phyloP scores from a whole-genome alignment of 805 yeast genomes.

The Ogataea ganodermae region DNA sequence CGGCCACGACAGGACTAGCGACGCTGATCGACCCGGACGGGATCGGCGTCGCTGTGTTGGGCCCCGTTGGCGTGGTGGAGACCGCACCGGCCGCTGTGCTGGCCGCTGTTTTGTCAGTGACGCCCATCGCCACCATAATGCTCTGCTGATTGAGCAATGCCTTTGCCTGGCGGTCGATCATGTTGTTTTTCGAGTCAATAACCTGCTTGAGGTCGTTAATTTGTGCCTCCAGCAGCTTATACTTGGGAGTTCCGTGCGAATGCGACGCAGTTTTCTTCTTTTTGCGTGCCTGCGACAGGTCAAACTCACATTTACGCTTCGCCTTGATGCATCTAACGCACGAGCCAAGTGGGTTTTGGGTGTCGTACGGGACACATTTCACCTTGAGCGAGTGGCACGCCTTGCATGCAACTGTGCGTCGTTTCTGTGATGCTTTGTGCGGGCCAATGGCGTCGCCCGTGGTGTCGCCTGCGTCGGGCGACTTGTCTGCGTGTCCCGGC shows the following conservation, averaged over 20 bases:
- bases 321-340: conserved; percentile 75
- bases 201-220: conserved; percentile 21
- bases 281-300: conserved; percentile 59
- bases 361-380: conserved; percentile 74
- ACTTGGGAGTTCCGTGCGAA: conserved; percentile 13
- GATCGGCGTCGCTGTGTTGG: conserved; percentile 1
- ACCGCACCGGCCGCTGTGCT: background rate
- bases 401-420: conserved; percentile 62
- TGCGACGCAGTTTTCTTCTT: conserved; percentile 29
- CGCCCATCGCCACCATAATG: conserved; percentile 1
- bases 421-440: conserved; percentile 14
- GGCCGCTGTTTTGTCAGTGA: background rate
- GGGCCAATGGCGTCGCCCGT: background rate
- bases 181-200: conserved; percentile 9
- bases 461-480: background rate
- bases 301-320: conserved; percentile 65
- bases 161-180: conserved; percentile 15
- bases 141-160: conserved; percentile 12
- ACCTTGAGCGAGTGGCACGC: conserved; percentile 85
- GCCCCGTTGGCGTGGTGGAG: background rate
- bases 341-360: conserved; percentile 57
- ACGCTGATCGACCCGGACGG: conserved; percentile 6
- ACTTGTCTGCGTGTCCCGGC: background rate
- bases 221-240: conserved; percentile 32
- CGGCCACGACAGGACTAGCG: conserved; percentile 6